Base-by-base conservation (phyloP, 805 yeast species). In the Schwanniomyces vanrijiae region DNA sequence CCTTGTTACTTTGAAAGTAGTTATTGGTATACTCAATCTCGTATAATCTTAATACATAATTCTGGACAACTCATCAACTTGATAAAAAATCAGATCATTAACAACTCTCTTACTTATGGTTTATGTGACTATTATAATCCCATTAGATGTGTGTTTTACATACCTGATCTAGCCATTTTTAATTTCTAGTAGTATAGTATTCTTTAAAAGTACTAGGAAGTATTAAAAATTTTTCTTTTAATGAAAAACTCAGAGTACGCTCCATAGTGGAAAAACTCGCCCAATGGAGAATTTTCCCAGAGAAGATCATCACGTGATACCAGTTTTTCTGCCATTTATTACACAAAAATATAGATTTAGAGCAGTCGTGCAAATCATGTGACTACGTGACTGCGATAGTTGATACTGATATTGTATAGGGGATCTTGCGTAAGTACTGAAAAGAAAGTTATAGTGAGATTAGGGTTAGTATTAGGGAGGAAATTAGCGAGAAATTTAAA, bases 141-240 rank as follows among this genome's bases (percentile, higher is more conserved):
- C 16, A 37, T 20, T 37, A 19, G 6, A 7, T 19, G 20, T 14
- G 22, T 37, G 16, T 37, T 37, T 11, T 38, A 80, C 85, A 75
- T 80, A 80, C 85, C 86, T 68, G 84, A 77, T 72, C 75, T 80
- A 77, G 82, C 84, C 86, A 81, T 81, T 74, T 61, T 73, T 59
- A 55, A 19, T 51, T 60, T 57, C 54, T 38, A 37, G 21, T 45
- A 28, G 40, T 40, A 26, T 31, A 38, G 21, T 38, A 24, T 22
- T 38, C 28, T 38, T 37, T 24, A 38, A 38, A 38, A 38, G 21
- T 16, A 24, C 41, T n/a, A 16, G 22, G 20, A 38, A 22, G 29
- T 38, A 19, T 38, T 19, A 38, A 38, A 38, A 22, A 18, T 38
- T 38, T 38, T 38, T 38, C 29, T 38, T 38, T 19, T 22, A 21